These are phyloP conservation scores for Phytophthora hybrid DNA, from an alignment of 352 stramenopile genomes.

Conservation along the genomic window DNA sequence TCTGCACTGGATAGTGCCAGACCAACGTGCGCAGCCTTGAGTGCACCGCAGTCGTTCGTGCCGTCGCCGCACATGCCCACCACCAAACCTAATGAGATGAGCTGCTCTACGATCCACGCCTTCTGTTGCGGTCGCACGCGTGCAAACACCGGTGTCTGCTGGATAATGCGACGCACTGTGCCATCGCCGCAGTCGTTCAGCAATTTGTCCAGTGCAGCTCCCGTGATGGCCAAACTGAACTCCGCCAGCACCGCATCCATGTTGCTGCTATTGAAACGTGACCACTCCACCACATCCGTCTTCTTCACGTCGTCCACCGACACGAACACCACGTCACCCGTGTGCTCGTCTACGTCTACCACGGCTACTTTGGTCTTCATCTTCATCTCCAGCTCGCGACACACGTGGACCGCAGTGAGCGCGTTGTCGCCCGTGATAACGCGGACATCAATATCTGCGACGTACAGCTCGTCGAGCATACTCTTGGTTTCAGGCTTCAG, in stretches of 20 bases:
- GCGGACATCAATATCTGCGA: constrained; percentile 65
- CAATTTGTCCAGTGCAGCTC: constrained; percentile 52
- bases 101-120: constrained; percentile 56
- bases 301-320: constrained; percentile 44
- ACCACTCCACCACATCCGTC: constrained; percentile 40
- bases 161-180: constrained; percentile 46
- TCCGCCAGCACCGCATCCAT: constrained; percentile 30
- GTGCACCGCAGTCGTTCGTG: constrained; percentile 87
- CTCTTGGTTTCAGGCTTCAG: constrained; percentile 74
- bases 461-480: constrained; percentile 73
- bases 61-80: constrained; percentile 67
- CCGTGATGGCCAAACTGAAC: constrained; percentile 60
- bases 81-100: constrained; percentile 53
- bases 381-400: constrained; percentile 48
- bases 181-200: constrained; percentile 34
- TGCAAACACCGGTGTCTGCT: constrained; percentile 55
- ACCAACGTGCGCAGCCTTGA: constrained; percentile 87
- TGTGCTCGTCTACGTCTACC: constrained; percentile 44
- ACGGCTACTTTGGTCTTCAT: constrained; percentile 53
- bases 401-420: constrained; percentile 57
- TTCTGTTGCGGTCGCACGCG: constrained; percentile 64
- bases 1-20: constrained; percentile 87
- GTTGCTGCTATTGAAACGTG: constrained; percentile 41
- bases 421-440: constrained; percentile 89
- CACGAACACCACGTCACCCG: constrained; percentile 32